Conservation (phyloP, 2,329 filamentous ascomycete genomes). For the Aureobasidium subglaciale region DNA sequence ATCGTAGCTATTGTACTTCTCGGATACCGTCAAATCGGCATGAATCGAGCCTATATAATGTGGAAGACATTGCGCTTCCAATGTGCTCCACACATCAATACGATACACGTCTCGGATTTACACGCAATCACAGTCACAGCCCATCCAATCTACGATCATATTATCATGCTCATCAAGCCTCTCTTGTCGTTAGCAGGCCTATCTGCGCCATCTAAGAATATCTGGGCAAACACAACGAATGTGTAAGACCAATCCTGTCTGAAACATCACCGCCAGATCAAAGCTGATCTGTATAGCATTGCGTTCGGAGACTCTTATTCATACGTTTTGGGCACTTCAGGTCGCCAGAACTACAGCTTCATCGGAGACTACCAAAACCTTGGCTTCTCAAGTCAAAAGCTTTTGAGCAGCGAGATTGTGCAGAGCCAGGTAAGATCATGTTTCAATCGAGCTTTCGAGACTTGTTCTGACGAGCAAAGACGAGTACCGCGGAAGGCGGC, state of each 20-base stretch:
- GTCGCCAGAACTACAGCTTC: slow-evolving; percentile 46
- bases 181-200: not conserved
- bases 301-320: slow-evolving; percentile 48
- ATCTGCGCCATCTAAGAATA: not conserved
- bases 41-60: not conserved
- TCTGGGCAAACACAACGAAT: not conserved
- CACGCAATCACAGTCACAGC: not conserved
- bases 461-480: slow-evolving; percentile 23
- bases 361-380: slow-evolving; percentile 45
- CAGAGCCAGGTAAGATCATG: slow-evolving; percentile 34
- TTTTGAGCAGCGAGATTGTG: slow-evolving; percentile 44
- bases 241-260: not conserved
- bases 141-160: not conserved
- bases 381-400: slow-evolving; percentile 36
- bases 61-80: not conserved
- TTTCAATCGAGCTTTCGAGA: not conserved
- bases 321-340: slow-evolving; percentile 46
- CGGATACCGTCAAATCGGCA: not conserved
- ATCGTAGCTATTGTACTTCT: not conserved
- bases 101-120: not conserved
- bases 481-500: slow-evolving; percentile 44
- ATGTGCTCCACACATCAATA: not conserved
- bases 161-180: not conserved
- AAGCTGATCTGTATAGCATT: slow-evolving; percentile 26
- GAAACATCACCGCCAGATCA: too few species aligned